Base-by-base conservation (phyloP, 768 basidiomycete genomes). In the Boletus patriciae region DNA sequence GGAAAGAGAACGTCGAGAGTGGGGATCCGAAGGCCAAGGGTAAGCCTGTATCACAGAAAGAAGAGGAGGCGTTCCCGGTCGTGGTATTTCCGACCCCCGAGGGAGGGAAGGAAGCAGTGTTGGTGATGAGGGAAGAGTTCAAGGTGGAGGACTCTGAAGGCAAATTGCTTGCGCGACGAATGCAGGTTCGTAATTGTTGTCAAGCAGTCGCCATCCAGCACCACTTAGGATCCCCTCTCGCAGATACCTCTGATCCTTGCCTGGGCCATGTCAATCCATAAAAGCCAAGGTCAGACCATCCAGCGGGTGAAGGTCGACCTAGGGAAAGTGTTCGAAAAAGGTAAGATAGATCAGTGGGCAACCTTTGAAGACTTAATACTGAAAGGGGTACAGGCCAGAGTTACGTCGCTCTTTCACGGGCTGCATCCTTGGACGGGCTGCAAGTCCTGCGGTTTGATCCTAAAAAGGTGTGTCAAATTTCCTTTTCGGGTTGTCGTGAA, bases 231-330 rank as follows among this genome's bases (percentile, higher is more conserved):
- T 11, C 41, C 10, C 21, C 12, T 41, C 19, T 27, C 12, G 2
- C 60, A 90, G 85, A 63, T 92, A 2, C 88, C 90, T 0, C 70
- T 95, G 5, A 88, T 91, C 47, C 79, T 87, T 0, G 84, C 87
- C 0, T 90, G 86, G 87, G 87, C 88, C 0, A 85, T 88, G 76
- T 83, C 83, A 3, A 89, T 91, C 54, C 88, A 90, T 73, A 91
- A 91, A 70, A 82, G 80, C 54, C 89, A 90, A 64, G 88, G 88
- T 1, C 86, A 88, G 62, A 90, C 89, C 0, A 79, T 91, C 43
- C 79, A 82, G 43, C 76, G 80, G 43, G 83, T 87, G 52, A 85
- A 80, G 62, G 78, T 88, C 33, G 85, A 87, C 66, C 78, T 90
- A 18, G 78, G 80, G 11, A 78, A 73, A 38, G 83, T 87, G n/a